phyloP scores from a whole-genome alignment of 345 rosid genomes.

The Gossypium herbaceum region DNA sequence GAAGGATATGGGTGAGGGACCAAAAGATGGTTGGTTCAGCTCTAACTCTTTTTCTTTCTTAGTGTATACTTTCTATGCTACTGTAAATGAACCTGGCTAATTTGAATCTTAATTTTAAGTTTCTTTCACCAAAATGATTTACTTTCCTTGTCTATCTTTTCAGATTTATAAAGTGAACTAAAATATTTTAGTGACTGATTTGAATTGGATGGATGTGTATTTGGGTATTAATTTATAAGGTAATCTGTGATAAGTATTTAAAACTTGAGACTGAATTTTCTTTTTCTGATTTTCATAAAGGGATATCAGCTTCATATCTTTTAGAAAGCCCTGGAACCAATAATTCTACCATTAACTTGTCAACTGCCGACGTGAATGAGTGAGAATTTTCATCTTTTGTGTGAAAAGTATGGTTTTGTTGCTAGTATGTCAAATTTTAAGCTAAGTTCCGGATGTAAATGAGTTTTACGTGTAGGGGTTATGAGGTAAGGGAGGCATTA shows the following conservation, averaged over 20 bases:
- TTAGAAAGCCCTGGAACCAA: slow-evolving; percentile 37
- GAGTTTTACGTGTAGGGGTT: slow-evolving; percentile 36
- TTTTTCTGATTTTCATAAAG: slow-evolving; percentile 20
- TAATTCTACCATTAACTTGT: slow-evolving; percentile 38
- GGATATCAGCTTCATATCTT: slow-evolving; percentile 47
- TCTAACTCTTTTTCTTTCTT: background rate
- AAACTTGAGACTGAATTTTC: slow-evolving; percentile 14
- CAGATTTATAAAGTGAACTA: background rate
- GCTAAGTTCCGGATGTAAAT: slow-evolving; percentile 14
- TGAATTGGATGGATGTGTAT: background rate
- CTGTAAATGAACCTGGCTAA: slow-evolving; percentile 4
- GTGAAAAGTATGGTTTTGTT: slow-evolving; percentile 6
- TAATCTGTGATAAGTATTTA: background rate
- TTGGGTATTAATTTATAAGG: background rate
- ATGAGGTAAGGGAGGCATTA: slow-evolving; percentile 65
- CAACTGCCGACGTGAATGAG: slow-evolving; percentile 58
- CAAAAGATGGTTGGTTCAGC: slow-evolving; percentile 46
- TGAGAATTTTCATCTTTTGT: slow-evolving; percentile 31
- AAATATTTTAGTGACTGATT: background rate
- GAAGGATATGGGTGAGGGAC: slow-evolving; percentile 57
- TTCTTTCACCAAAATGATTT: slow-evolving; percentile 4
- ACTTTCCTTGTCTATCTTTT: background rate
- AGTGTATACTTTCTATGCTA: background rate
- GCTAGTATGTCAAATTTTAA: background rate
- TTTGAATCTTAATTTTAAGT: background rate